Percentiles rank a stretch among this genome's conserved stretches.
Evolutionary conservation across 306 rosid species (phyloP).

Genomic region (Prunus mira): DNA sequence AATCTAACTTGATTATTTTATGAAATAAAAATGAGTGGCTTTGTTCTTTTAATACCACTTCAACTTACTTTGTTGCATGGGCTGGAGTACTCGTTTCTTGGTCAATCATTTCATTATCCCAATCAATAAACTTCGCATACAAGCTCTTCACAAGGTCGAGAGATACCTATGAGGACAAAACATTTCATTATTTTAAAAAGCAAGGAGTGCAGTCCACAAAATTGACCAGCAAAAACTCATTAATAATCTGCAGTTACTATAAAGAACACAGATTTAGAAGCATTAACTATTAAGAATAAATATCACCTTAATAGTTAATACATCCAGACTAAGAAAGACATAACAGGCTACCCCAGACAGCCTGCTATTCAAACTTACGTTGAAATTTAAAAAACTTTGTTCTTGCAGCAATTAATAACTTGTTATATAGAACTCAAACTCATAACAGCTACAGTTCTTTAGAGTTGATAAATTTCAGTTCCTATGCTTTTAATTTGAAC

Average conservation of each 20-base stretch:
- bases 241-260: background rate
- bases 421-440: background rate
- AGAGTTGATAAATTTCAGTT: background rate
- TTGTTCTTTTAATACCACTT: slow-evolving; percentile 24
- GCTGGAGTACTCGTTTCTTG: slow-evolving; percentile 76
- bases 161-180: slow-evolving; percentile 70
- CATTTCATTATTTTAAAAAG: slow-evolving; percentile 23
- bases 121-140: slow-evolving; percentile 96
- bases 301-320: background rate
- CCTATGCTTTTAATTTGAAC: background rate
- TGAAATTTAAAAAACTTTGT: background rate
- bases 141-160: slow-evolving; percentile 94
- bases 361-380: background rate
- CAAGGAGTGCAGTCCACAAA: slow-evolving; percentile 5
- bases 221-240: background rate
- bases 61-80: slow-evolving; percentile 91
- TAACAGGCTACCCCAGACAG: background rate
- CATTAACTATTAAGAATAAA: background rate
- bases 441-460: background rate
- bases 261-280: background rate
- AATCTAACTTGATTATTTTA: slow-evolving; percentile 15
- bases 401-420: background rate
- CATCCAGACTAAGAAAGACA: background rate
- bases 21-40: slow-evolving; percentile 12
- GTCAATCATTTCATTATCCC: slow-evolving; percentile 91